Percentiles rank a stretch among this genome's conserved stretches.
These are phyloP conservation scores for Schoenoplectus tabernaemontani DNA, from an alignment of 202 grass and related monocot species.

Conservation along the genomic window DNA sequence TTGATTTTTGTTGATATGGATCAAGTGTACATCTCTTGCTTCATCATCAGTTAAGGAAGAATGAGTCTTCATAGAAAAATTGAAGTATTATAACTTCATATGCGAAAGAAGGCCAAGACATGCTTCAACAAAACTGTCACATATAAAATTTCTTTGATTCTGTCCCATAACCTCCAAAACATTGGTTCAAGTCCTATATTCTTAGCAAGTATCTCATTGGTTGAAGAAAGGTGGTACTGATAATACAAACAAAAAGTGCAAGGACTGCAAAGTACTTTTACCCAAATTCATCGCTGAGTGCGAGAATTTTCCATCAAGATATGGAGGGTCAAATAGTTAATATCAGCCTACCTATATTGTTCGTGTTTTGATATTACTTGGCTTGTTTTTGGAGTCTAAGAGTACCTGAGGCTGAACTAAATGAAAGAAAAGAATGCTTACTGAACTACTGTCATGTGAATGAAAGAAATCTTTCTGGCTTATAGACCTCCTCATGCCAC, in stretches of 20 bases:
- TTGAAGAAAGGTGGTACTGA: neutral
- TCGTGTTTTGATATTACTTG: too few relatives aligned
- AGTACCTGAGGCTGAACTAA: neutral
- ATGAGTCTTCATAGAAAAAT: constrained; percentile 52
- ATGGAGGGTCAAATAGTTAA: neutral
- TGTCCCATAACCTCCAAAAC: neutral
- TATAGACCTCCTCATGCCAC: constrained; percentile 42
- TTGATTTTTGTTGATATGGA: constrained; percentile 29
- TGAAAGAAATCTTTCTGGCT: constrained; percentile 67
- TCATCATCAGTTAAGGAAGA: constrained; percentile 97
- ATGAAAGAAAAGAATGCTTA: constrained; percentile 31
- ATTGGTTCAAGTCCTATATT: neutral
- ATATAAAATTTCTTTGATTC: neutral
- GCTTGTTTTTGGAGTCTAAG: neutral
- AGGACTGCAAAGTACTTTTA: neutral
- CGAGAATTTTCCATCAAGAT: neutral
- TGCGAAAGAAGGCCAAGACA: neutral
- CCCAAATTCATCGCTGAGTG: neutral
- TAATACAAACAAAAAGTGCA: neutral
- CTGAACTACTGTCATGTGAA: constrained; percentile 65
- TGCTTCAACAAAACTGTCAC: neutral
- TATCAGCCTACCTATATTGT: neutral
- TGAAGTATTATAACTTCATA: neutral
- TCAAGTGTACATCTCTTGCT: constrained; percentile 38
- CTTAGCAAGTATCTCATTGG: neutral